Evolutionary conservation across 148 eudicot genomes (phyloP), one percentile per base, ranked within the genome.

Genomic region (Limonium bicolor): DNA sequence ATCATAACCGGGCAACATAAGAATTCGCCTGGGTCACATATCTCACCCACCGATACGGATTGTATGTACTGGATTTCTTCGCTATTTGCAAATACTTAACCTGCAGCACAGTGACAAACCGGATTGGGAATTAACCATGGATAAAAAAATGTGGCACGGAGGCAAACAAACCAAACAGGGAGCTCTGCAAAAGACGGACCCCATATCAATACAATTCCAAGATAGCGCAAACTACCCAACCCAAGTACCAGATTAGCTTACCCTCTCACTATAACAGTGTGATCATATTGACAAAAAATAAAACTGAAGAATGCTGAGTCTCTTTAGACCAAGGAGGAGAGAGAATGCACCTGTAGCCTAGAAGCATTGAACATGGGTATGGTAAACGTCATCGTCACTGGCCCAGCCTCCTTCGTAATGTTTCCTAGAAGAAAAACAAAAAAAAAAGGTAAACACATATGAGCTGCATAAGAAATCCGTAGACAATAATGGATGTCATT

Each of bases 351-450:
- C 92, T 88, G 94, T 54, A 90, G 85, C 66, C 84, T 77, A 43
- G 95, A 90, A 53, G 84, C 72, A 57, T 90, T 90, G 67, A 74
- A 76, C 97, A 84, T 90, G 7, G 97, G 95, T 55, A 90, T 90
- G 27, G 93, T 90, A 60, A 90, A 90, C 42, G 78, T 84, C 95
- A 90, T 80, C 64, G 84, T 75, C 50, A 90, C 97, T 47, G 97
- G 95, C 46, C 95, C 95, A 55, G 95, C 97, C 68, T 90, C 97
- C 63, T 90, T 90, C 0, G 93, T 80, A 30, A 84, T 71, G 60
- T 90, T 90, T 45, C 93, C 97, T 80, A 61, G 51, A 15, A 45
- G 20, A 14, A 2, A 34, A 27, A 13, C 4, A 46, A n/a, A 40
- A 48, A 51, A 46, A 40, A 19, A 5, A 57, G 17, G 36, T 39